Conservation (phyloP, 176 grass and related monocot species). For the Otatea glauca region DNA sequence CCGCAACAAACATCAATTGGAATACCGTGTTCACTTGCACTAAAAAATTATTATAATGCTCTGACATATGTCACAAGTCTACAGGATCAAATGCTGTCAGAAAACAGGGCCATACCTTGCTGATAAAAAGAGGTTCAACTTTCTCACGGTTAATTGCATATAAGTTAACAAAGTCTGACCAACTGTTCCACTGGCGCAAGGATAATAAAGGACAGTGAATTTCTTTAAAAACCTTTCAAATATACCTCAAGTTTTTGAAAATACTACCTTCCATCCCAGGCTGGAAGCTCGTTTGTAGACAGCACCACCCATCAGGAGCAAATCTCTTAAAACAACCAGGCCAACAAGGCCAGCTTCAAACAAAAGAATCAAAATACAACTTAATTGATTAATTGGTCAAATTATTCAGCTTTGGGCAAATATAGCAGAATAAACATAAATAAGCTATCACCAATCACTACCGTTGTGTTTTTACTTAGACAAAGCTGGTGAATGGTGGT, state of each 20-base stretch:
- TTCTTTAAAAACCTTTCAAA: conserved; percentile 21
- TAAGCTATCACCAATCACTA: neutral
- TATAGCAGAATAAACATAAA: neutral
- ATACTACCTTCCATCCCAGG: conserved; percentile 81
- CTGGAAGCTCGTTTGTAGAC: conserved; percentile 84
- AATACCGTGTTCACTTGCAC: conserved; percentile 87
- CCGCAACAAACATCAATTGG: conserved; percentile 88
- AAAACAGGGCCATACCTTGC: conserved; percentile 69
- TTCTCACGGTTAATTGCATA: conserved; percentile 70
- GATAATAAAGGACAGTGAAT: conserved; percentile 22
- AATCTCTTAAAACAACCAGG: conserved; percentile 78
- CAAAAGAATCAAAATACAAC: conserved; percentile 21
- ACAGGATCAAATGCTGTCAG: conserved; percentile 28
- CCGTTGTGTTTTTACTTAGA: neutral
- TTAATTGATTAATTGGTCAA: conserved; percentile 36
- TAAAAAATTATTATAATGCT: conserved; percentile 38
- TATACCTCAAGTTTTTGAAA: conserved; percentile 20
- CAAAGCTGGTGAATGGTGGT: conserved; percentile 8
- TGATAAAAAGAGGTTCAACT: conserved; percentile 90
- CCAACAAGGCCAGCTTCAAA: conserved; percentile 85
- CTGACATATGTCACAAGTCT: conserved; percentile 24
- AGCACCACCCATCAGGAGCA: conserved; percentile 83
- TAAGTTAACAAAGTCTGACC: conserved; percentile 89
- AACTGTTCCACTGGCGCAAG: conserved; percentile 74
- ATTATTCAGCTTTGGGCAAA: conserved; percentile 11